Base-by-base conservation (phyloP, 2,329 filamentous ascomycete species). In the Paraconiothyrium sp. region DNA sequence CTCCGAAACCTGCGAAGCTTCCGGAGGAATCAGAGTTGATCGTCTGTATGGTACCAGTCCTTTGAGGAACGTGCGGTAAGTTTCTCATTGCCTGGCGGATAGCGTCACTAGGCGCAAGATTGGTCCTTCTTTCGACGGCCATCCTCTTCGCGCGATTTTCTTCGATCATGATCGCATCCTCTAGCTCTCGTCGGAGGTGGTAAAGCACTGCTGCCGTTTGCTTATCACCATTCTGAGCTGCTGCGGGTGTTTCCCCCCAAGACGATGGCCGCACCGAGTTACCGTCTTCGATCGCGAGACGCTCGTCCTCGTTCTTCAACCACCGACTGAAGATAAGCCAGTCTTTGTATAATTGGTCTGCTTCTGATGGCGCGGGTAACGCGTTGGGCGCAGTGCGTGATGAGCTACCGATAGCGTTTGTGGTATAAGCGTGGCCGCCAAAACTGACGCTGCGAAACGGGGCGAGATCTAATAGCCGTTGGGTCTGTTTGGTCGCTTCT, bases 121-220 rank as follows among this genome's bases (percentile, higher is more conserved):
- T 70, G 8, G 69, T 67, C 22, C 72, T 64, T 44, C 64, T 67
- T 27, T 72, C 74, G 1, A 67, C 62, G 9, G 69, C 69, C 1
- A 63, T 58, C 13, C 74, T 59, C 60, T 76, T 76, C 41, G 66
- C 66, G 11, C 72, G 70, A 47, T 76, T 76, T 48, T 76, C 74
- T 54, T 73, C 70, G 10, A 76, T 67, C 22, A 70, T 49, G 9
- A 76, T 71, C 3, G 72, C 73, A 51, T 74, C 73, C 50, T 76
- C 74, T 5, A 76, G 60, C 48, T 76, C 71, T 46, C 68, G 62
- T 44, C 70, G 63, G 9, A 76, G 56, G 37, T 71, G 74, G 43
- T 73, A 72, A 2, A 76, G 56, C 13, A 71, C 67, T 8, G 69
- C 70, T 43, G 71, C 72, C 1, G 68, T 72, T 39, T 73, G 68